These are phyloP conservation scores for Pistacia vera DNA, from an alignment of 345 rosid species.

Conservation along the genomic window DNA sequence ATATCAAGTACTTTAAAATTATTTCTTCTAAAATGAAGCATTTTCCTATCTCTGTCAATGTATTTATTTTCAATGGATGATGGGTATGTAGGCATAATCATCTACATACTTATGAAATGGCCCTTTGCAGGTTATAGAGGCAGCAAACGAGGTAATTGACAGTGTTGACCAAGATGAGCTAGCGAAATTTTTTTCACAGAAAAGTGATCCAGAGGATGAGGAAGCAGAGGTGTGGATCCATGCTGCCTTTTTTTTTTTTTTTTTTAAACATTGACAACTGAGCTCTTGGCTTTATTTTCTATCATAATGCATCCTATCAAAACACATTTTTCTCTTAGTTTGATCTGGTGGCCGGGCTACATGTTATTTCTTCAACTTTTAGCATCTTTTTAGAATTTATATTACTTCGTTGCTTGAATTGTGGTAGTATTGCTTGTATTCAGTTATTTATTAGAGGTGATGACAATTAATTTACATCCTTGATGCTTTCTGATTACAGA, in stretches of 20 bases:
- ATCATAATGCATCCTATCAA: background rate
- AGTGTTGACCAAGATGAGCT: conserved; percentile 83
- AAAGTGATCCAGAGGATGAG: conserved; percentile 88
- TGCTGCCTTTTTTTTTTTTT: background rate
- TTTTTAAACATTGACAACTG: background rate
- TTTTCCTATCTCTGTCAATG: background rate
- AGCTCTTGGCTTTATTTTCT: background rate
- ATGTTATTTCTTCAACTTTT: background rate
- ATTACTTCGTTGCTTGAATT: background rate
- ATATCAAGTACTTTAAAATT: too few species aligned
- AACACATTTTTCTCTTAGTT: background rate
- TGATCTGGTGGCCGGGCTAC: background rate
- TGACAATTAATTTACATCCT: background rate
- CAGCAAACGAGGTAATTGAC: conserved; percentile 73
- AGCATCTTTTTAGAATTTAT: conserved; percentile 5
- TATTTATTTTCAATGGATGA: background rate
- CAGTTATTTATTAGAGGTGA: background rate
- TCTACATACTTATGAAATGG: conserved; percentile 1
- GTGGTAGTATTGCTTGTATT: background rate
- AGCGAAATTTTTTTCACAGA: conserved; percentile 64
- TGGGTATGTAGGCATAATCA: background rate
- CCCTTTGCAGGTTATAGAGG: conserved; percentile 66
- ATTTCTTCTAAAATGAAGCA: too few species aligned
- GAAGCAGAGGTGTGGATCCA: conserved; percentile 70
- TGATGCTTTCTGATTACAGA: conserved; percentile 33